Conservation (phyloP, 495 filamentous ascomycete species). For the Trypethelium eluteriae region DNA sequence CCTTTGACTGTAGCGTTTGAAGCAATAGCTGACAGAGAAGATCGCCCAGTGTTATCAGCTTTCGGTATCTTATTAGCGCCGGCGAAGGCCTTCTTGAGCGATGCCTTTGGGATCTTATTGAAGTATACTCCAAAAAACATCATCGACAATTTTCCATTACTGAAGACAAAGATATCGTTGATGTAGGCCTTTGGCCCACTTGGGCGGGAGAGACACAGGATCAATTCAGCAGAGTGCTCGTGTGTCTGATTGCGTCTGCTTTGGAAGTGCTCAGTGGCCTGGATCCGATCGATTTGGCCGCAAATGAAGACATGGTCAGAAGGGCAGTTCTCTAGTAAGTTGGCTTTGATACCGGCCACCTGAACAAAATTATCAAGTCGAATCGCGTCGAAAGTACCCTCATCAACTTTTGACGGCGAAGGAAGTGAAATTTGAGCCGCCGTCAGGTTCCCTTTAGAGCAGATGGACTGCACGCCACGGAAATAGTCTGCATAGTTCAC, state of each 20-base stretch:
- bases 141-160: neutral
- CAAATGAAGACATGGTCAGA: neutral
- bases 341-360: neutral
- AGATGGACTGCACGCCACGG: neutral
- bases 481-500: neutral
- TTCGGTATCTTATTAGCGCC: neutral
- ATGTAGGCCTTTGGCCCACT: neutral
- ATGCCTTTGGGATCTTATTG: neutral
- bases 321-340: neutral
- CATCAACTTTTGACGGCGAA: neutral
- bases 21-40: neutral
- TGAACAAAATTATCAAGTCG: neutral
- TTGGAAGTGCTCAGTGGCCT: neutral
- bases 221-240: neutral
- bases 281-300: neutral
- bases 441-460: neutral
- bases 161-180: neutral
- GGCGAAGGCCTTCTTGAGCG: neutral
- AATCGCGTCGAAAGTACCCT: neutral
- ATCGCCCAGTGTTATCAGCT: neutral
- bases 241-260: neutral
- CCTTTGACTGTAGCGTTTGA: neutral
- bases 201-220: neutral
- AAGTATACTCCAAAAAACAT: neutral
- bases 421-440: neutral